phyloP scores from a whole-genome alignment of 2,329 filamentous ascomycete genomes.

The Xylaria arbuscula region DNA sequence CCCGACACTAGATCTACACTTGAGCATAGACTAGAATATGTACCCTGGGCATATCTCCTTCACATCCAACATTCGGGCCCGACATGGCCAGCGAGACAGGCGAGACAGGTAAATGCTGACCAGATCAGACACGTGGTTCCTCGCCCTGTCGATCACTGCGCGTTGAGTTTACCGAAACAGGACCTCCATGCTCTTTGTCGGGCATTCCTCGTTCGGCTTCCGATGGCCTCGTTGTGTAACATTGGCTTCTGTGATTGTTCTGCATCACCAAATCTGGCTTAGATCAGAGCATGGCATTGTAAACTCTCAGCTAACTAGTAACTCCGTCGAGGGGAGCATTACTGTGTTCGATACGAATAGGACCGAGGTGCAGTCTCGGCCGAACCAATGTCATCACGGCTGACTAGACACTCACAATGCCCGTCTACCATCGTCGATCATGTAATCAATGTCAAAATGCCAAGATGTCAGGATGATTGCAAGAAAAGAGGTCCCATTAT shows the following conservation, averaged over 20 bases:
- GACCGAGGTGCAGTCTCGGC: constrained; percentile 7
- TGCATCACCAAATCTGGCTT: constrained; percentile 11
- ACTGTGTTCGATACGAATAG: background rate
- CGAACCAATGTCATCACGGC: background rate
- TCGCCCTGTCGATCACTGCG: constrained; percentile 32
- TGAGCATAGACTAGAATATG: background rate
- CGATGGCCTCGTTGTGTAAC: constrained; percentile 26
- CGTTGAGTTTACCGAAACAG: constrained; percentile 16
- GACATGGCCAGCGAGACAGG: constrained; percentile 6
- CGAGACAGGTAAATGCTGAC: background rate
- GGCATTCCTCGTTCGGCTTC: constrained; percentile 37
- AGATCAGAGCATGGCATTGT: background rate
- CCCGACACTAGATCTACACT: background rate
- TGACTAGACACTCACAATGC: background rate
- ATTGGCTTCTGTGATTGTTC: constrained; percentile 6
- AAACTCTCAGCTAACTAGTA: background rate
- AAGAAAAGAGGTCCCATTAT: constrained; percentile 20
- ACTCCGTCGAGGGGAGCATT: background rate
- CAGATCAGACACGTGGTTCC: background rate
- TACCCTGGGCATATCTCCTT: background rate
- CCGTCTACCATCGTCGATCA: constrained; percentile 3
- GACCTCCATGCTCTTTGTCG: constrained; percentile 15
- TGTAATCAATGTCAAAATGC: background rate
- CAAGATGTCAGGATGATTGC: background rate
- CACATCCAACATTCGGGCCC: background rate